Evolutionary conservation across 192 early-diverging fungal genomes (phyloP), one percentile per base, ranked within the genome.

Genomic region (Mortierella alpina): DNA sequence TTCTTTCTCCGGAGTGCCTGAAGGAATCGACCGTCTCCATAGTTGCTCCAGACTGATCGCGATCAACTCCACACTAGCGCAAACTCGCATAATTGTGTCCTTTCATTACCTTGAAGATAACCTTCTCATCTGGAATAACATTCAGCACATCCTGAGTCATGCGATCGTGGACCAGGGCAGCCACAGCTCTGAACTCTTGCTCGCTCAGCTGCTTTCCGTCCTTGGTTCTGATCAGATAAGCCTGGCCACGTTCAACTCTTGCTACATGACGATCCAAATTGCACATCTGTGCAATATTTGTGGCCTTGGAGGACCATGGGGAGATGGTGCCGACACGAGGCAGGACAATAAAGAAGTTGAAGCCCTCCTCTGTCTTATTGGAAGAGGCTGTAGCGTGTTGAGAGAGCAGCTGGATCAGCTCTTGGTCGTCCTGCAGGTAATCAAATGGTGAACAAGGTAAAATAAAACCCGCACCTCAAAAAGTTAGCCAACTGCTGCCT

Each of bases 241-340:
- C 92, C 7, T 87, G 82, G 49, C 95, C 97, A 48, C 98, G 93
- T 85, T 99, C 98, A 60, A 99, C 93, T 12, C 97, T 87, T 56
- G 86, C 82, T 56, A 98, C 93, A 56, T 84, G 68, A 15, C 82
- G 62, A 45, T 86, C 82, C 20, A 99, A 88, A 51, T 95, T 96
- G 84, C 97, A 99, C 52, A 94, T 91, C 42, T 90, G 87, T 15
- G 95, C 95, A 85, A 99, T 99, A 73, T 99, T 97, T 18, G 97
- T 98, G 4, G 98, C 98, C 89, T 99, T 99, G 60, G 95, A 96
- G 18, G 96, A 97, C 98, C 98, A 99, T 17, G 98, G 98, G 10
- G 96, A 96, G 71, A 99, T 99, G 23, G 97, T 99, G 39, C 98
- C 98, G 66, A 88, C 86, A 14, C 97, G 90, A 2, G 98, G 98